These are phyloP conservation scores for Claviceps paspali DNA, from an alignment of 2,329 filamentous ascomycete species.

Conservation along the genomic window DNA sequence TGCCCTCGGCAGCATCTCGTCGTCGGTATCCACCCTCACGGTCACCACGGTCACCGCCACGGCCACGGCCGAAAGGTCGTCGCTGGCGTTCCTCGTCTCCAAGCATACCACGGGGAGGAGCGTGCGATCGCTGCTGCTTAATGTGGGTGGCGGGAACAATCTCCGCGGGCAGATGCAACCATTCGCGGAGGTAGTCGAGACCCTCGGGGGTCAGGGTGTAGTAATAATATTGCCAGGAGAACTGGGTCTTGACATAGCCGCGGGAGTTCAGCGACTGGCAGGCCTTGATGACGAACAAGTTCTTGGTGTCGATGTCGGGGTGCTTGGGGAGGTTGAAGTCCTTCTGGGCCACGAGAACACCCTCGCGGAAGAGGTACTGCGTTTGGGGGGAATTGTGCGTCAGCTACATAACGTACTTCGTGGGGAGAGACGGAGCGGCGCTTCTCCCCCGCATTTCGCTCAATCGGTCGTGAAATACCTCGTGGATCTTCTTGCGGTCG, in stretches of 20 bases:
- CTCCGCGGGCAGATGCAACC: slow-evolving; percentile 98
- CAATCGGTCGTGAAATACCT: slow-evolving; percentile 25
- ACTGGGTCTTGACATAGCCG: slow-evolving; percentile 98
- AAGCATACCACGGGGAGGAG: slow-evolving; percentile 97
- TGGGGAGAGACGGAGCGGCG: no score
- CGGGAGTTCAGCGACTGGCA: slow-evolving; percentile 95
- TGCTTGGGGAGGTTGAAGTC: slow-evolving; percentile 98
- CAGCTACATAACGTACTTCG: slow-evolving; percentile 11
- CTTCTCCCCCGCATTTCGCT: neutral
- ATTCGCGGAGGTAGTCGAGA: slow-evolving; percentile 99
- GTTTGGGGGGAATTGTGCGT: slow-evolving; percentile 8
- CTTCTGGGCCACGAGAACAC: slow-evolving; percentile 95
- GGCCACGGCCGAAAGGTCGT: slow-evolving; percentile 69
- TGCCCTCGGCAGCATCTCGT: slow-evolving; percentile 71
- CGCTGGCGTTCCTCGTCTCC: slow-evolving; percentile 71
- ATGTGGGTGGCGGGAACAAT: slow-evolving; percentile 99
- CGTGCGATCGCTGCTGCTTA: slow-evolving; percentile 98
- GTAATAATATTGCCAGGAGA: slow-evolving; percentile 99
- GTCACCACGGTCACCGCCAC: slow-evolving; percentile 57
- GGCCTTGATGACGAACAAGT: slow-evolving; percentile 98
- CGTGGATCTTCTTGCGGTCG: slow-evolving; percentile 99
- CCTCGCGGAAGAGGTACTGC: slow-evolving; percentile 90
- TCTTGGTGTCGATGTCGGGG: slow-evolving; percentile 97
- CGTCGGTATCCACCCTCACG: slow-evolving; percentile 85
- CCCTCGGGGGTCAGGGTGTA: slow-evolving; percentile 99